Conservation (phyloP, 2,329 filamentous ascomycete genomes). For the Mollisiaceae sp. region DNA sequence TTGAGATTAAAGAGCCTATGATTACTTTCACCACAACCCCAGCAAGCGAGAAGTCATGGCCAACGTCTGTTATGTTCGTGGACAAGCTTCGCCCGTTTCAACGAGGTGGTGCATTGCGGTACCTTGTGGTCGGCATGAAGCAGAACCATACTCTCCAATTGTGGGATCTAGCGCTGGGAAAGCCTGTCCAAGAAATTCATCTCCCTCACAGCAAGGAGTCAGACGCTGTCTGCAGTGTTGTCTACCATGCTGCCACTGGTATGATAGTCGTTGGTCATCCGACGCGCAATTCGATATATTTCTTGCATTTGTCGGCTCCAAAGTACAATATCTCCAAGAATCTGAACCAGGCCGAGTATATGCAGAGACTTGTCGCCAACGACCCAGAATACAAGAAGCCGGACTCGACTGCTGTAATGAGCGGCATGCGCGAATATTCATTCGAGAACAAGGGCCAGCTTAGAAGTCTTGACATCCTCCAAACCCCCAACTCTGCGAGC, state of each 20-base stretch:
- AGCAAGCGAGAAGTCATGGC: slow-evolving; percentile 92
- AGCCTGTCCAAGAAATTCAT: slow-evolving; percentile 96
- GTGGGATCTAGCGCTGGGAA: slow-evolving; percentile 94
- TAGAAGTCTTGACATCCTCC: slow-evolving; percentile 87
- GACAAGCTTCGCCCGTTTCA: slow-evolving; percentile 94
- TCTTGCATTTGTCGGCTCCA: slow-evolving; percentile 92
- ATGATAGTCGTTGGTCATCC: slow-evolving; percentile 96
- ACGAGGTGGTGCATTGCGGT: slow-evolving; percentile 87
- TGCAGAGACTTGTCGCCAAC: slow-evolving; percentile 76
- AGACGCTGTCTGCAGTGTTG: slow-evolving; percentile 96
- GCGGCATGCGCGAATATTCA: slow-evolving; percentile 93
- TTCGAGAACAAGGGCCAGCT: slow-evolving; percentile 85
- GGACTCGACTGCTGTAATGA: slow-evolving; percentile 96
- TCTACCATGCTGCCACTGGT: slow-evolving; percentile 89
- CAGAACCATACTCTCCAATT: slow-evolving; percentile 98
- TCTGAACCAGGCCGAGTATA: slow-evolving; percentile 87
- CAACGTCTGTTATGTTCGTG: slow-evolving; percentile 92
- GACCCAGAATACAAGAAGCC: slow-evolving; percentile 78
- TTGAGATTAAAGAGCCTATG: slow-evolving; percentile 85
- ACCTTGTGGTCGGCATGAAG: slow-evolving; percentile 97
- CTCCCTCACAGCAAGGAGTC: slow-evolving; percentile 95
- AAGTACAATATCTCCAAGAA: slow-evolving; percentile 81
- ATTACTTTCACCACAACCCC: slow-evolving; percentile 86
- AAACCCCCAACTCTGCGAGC: slow-evolving; percentile 67
- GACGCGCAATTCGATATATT: slow-evolving; percentile 96